Conservation (phyloP, 2,329 filamentous ascomycete genomes). For the Colletotrichum chlorophyti region DNA sequence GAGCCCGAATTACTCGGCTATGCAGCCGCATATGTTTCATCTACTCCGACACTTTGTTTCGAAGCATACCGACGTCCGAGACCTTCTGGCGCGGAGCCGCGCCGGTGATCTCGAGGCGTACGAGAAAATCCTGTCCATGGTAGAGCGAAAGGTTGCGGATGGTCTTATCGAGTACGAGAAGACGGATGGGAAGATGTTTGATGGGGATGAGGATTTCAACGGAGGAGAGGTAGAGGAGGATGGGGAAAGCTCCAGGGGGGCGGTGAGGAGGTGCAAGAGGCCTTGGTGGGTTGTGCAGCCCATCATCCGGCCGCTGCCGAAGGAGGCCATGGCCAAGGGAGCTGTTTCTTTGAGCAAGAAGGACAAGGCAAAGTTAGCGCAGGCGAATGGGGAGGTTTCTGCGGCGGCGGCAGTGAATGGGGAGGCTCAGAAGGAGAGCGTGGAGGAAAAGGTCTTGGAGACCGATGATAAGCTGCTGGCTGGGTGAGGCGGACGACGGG, state of each 20-base stretch:
- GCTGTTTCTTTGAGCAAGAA: constrained; percentile 79
- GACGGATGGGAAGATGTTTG: constrained; percentile 57
- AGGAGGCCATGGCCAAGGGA: constrained; percentile 85
- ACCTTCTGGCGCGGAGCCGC: constrained; percentile 75
- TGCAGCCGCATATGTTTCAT: constrained; percentile 94
- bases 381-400: constrained; percentile 20
- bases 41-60: constrained; percentile 83
- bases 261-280: constrained; percentile 75
- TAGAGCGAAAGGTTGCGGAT: constrained; percentile 76
- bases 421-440: constrained; percentile 1
- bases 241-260: constrained; percentile 67
- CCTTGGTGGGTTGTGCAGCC: constrained; percentile 94
- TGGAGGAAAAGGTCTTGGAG: constrained; percentile 25
- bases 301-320: constrained; percentile 83
- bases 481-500: constrained; percentile 1
- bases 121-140: constrained; percentile 76
- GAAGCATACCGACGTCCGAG: constrained; percentile 81
- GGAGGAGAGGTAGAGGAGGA: constrained; percentile 43
- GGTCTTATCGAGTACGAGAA: constrained; percentile 73
- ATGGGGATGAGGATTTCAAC: constrained; percentile 41
- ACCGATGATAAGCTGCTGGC: constrained; percentile 29
- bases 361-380: constrained; percentile 51
- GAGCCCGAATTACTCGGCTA: constrained; percentile 79
- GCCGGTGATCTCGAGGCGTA: constrained; percentile 77
- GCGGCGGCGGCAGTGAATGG: constrained; percentile 5